phyloP scores from a whole-genome alignment of 108 stramenopile genomes.

The Aureococcus anophagefferens region DNA sequence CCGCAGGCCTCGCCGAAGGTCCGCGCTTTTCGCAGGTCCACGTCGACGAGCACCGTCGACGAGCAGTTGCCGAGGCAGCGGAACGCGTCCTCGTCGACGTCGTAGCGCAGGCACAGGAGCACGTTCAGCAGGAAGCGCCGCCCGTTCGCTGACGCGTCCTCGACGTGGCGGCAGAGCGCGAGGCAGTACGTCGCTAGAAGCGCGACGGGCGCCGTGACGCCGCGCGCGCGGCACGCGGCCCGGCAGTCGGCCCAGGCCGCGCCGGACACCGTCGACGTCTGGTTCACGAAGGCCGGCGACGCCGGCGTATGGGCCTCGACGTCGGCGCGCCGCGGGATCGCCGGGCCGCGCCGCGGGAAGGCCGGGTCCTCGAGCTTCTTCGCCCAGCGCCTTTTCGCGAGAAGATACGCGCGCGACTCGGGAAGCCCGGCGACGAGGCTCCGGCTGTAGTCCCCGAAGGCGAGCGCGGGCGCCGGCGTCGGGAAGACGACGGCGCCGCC shows the following conservation, averaged over 20 bases:
- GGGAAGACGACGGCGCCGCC: not conserved
- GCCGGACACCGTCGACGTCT: too few relatives aligned
- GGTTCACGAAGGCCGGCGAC: too few relatives aligned
- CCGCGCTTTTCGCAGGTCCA: not conserved
- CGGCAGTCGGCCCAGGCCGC: too few relatives aligned
- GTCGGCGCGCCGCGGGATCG: too few relatives aligned
- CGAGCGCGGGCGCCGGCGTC: not conserved
- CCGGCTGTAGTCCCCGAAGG: slow-evolving; percentile 1
- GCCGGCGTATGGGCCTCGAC: too few relatives aligned
- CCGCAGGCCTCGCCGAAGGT: not conserved
- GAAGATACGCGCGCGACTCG: not conserved
- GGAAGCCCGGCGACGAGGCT: slow-evolving; percentile 1
- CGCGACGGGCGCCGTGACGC: slow-evolving; percentile 6
- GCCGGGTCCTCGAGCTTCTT: too few relatives aligned
- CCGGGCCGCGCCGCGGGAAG: too few relatives aligned
- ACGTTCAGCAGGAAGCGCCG: slow-evolving; percentile 8
- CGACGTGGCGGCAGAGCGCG: not conserved
- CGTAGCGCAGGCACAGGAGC: slow-evolving; percentile 10
- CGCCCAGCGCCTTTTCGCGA: slow-evolving; percentile 1
- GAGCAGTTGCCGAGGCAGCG: slow-evolving; percentile 7
- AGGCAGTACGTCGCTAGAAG: slow-evolving; percentile 9
- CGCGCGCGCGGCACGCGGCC: not conserved
- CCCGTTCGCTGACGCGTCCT: too few relatives aligned
- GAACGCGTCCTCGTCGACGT: slow-evolving; percentile 10
- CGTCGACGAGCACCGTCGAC: slow-evolving; percentile 7